Evolutionary conservation across 1,284 basidiomycete genomes (phyloP).

Genomic region (Irpex rosettiformis): DNA sequence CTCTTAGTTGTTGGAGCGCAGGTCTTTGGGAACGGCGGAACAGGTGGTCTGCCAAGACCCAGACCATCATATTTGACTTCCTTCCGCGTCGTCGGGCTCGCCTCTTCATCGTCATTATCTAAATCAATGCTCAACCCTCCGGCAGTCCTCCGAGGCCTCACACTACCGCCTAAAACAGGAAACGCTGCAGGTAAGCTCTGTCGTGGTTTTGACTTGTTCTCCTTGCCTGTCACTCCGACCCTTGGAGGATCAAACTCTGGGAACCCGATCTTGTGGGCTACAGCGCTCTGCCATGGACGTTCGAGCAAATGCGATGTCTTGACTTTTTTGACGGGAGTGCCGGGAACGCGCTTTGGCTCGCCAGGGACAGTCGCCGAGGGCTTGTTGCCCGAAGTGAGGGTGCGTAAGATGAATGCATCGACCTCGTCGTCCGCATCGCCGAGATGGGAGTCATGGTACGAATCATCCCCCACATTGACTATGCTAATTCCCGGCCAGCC

Average conservation of each 20-base stretch:
- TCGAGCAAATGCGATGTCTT: slow-evolving; percentile 58
- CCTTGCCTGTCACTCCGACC: slow-evolving; percentile 11
- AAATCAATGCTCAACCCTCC: slow-evolving; percentile 33
- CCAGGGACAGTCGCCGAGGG: slow-evolving; percentile 35
- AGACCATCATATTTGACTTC: slow-evolving; percentile 56
- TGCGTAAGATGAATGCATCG: slow-evolving; percentile 69
- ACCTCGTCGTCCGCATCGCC: slow-evolving; percentile 38
- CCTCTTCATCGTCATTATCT: slow-evolving; percentile 51
- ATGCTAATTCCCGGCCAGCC: slow-evolving; percentile 62
- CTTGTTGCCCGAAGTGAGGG: slow-evolving; percentile 58
- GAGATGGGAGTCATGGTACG: slow-evolving; percentile 23
- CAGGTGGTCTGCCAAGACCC: slow-evolving; percentile 58
- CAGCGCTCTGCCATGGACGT: slow-evolving; percentile 76
- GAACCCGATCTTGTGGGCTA: slow-evolving; percentile 64
- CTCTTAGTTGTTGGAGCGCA: slow-evolving; percentile 32
- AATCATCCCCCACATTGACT: slow-evolving; percentile 36
- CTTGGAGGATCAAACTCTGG: slow-evolving; percentile 40
- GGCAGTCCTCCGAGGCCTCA: slow-evolving; percentile 14
- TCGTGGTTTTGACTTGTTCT: slow-evolving; percentile 45
- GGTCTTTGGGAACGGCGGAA: slow-evolving; percentile 21
- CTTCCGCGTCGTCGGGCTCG: slow-evolving; percentile 51
- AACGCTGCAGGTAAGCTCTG: slow-evolving; percentile 75
- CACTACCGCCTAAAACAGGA: slow-evolving; percentile 26
- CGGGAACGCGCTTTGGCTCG: slow-evolving; percentile 61
- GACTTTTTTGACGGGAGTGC: slow-evolving; percentile 74